phyloP scores from a whole-genome alignment of 139 green algal genomes.

The Diplosphaera chodatii region DNA sequence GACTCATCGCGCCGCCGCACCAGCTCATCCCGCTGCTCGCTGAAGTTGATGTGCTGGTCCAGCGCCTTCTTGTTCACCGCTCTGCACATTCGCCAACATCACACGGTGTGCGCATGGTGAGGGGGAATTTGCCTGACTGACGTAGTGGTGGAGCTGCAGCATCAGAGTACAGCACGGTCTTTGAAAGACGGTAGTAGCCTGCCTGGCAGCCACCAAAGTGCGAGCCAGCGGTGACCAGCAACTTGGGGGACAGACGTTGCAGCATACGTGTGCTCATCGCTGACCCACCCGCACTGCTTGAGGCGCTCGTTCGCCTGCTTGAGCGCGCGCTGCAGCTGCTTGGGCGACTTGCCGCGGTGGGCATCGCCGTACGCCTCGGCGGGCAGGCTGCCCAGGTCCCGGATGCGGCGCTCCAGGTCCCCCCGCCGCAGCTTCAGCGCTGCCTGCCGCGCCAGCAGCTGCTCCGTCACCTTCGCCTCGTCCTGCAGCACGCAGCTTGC shows the following conservation, averaged over 20 bases:
- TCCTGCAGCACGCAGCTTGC: no score
- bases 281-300: constrained; percentile 48
- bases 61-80: constrained; percentile 95
- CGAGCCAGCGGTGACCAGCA: no score
- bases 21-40: constrained; percentile 81
- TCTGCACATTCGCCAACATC: no score
- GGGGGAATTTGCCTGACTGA: no score
- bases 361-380: constrained; percentile 71
- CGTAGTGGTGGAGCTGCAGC: no score
- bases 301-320: constrained; percentile 50
- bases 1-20: constrained; percentile 49
- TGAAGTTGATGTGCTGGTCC: constrained; percentile 94
- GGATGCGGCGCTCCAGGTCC: constrained; percentile 76
- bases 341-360: constrained; percentile 33
- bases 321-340: constrained; percentile 69
- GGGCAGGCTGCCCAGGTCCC: constrained; percentile 86
- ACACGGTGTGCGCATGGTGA: no score
- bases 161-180: no score
- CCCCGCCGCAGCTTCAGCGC: constrained; percentile 41
- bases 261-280: no score
- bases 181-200: no score
- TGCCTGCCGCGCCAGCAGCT: constrained; percentile 41
- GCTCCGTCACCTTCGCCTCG: constrained; percentile 47
- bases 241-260: no score
- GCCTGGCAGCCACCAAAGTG: no score